phyloP scores from a whole-genome alignment of 2,329 filamentous ascomycete genomes.

The Fusarium sp. region DNA sequence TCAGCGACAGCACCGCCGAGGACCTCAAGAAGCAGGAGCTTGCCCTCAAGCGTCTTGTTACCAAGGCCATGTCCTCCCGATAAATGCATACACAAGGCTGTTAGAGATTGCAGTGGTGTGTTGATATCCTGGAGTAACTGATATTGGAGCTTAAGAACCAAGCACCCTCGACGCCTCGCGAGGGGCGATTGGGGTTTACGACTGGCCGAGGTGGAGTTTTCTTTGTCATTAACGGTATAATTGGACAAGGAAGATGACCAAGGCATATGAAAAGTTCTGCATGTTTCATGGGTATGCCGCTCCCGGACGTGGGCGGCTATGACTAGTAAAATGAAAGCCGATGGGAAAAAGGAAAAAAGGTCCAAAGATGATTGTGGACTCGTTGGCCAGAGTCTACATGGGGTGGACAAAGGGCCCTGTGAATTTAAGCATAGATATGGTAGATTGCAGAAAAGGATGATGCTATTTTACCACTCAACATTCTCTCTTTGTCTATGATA shows the following conservation, averaged over 20 bases:
- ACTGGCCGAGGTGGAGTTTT: slow-evolving; percentile 34
- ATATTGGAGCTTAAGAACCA: slow-evolving; percentile 29
- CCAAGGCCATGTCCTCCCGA: slow-evolving; percentile 96
- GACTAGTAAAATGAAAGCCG: slow-evolving; percentile 46
- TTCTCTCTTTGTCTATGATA: too few relatives aligned
- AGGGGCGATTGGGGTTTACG: slow-evolving; percentile 28
- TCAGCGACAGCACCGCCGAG: slow-evolving; percentile 90
- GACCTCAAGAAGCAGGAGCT: slow-evolving; percentile 99
- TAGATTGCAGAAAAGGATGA: slow-evolving; percentile 52
- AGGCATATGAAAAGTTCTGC: slow-evolving; percentile 53
- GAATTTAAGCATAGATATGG: slow-evolving; percentile 53
- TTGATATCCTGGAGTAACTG: slow-evolving; percentile 36
- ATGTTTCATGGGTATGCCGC: slow-evolving; percentile 48
- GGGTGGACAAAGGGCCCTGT: slow-evolving; percentile 43
- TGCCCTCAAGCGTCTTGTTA: slow-evolving; percentile 95
- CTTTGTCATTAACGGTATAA: slow-evolving; percentile 49
- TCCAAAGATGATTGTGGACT: slow-evolving; percentile 37
- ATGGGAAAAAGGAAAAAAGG: slow-evolving; percentile 41
- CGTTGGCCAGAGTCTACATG: slow-evolving; percentile 39
- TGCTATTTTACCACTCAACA: slow-evolving; percentile 40
- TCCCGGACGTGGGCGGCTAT: slow-evolving; percentile 40
- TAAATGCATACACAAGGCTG: slow-evolving; percentile 61
- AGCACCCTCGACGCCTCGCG: slow-evolving; percentile 37
- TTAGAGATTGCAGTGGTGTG: slow-evolving; percentile 30
- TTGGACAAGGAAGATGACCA: slow-evolving; percentile 48